These are phyloP conservation scores for Cyclotella kingstonii DNA, from an alignment of 108 stramenopile species.

Conservation along the genomic window DNA sequence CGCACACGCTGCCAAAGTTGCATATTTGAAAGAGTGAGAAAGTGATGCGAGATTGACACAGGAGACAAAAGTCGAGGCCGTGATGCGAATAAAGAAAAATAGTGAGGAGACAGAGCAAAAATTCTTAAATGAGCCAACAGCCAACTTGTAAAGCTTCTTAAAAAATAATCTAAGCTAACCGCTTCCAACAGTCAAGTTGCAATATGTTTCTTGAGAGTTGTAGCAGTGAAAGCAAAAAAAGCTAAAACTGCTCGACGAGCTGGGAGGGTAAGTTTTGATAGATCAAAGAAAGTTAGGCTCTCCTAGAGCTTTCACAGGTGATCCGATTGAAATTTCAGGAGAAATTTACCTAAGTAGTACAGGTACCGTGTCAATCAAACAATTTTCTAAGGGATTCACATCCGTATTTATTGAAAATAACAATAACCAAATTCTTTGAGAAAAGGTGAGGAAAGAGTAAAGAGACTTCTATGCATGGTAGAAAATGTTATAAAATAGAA, in stretches of 20 bases:
- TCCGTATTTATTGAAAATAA: too few relatives aligned
- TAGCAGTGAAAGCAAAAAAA: constrained; percentile 62
- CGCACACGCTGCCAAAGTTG: constrained; percentile 61
- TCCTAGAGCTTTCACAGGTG: constrained; percentile 61
- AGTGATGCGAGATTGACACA: constrained; percentile 13
- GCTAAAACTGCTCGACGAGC: constrained; percentile 59
- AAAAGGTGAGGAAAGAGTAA: too few relatives aligned
- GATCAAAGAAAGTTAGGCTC: constrained; percentile 53
- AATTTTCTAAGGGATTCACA: too few relatives aligned
- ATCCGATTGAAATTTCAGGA: constrained; percentile 80
- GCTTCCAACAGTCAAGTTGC: too few relatives aligned
- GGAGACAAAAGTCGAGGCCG: constrained; percentile 2
- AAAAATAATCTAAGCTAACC: too few relatives aligned
- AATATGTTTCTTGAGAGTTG: constrained; percentile 64
- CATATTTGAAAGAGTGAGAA: constrained; percentile 52
- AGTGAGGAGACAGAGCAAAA: too few relatives aligned
- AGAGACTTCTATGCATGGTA: too few relatives aligned
- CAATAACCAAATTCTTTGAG: too few relatives aligned
- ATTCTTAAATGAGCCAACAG: too few relatives aligned
- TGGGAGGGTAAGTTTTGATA: constrained; percentile 63
- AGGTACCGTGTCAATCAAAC: constrained; percentile 64
- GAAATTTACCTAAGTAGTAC: constrained; percentile 83
- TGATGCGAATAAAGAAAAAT: too few relatives aligned
- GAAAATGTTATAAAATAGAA: too few relatives aligned
- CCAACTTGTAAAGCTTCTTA: too few relatives aligned